Base-by-base conservation (phyloP, 2,329 filamentous ascomycete genomes). In the Xylariaceae sp. region DNA sequence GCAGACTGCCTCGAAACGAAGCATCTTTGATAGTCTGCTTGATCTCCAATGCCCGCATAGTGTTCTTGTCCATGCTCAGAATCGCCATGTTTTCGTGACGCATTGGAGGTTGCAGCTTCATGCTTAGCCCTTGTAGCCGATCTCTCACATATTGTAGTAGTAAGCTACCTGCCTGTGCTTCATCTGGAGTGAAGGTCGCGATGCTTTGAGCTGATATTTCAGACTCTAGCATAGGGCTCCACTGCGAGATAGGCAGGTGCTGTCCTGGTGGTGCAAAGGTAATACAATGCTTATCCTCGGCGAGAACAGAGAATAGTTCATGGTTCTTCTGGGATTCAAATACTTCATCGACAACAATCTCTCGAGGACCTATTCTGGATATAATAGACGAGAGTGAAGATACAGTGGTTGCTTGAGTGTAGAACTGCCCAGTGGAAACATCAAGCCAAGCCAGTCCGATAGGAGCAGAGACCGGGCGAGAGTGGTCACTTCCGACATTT, bases 21-120 rank as follows among this genome's bases (percentile, higher is more conserved):
- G 86, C 83, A 57, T 97, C 92, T 39, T 86, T 80, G 40, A 95
- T 82, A 0, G 93, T 97, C 62, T 83, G 82, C 54, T 88, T 83
- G 54, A 98, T 88, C 65, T 98, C 93, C 4, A 98, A 75, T 1
- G 91, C 88, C 48, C 88, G 80, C 68, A 98, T 77, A 54, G 86
- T 96, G 60, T 91, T 95, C 62, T 86, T 91, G 69, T 98, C 93
- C 55, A 98, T 94, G 40, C 72, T 78, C 88, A 98, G 93, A 52
- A 86, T 82, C 50, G 94, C 81, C 60, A 87, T 74, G 41, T 80
- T 76, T 54, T 86, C 81, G 55, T 88, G 80, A 48, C 88, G 84
- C 27, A 84, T 71, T 2, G 93, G 93, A 36, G 88, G 83, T 63
- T 94, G 90, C 33, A 98, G 75, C 64, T 87, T 89, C 70, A 95